Conservation (phyloP, 345 rosid genomes). For the Hibiscus syriacus region DNA sequence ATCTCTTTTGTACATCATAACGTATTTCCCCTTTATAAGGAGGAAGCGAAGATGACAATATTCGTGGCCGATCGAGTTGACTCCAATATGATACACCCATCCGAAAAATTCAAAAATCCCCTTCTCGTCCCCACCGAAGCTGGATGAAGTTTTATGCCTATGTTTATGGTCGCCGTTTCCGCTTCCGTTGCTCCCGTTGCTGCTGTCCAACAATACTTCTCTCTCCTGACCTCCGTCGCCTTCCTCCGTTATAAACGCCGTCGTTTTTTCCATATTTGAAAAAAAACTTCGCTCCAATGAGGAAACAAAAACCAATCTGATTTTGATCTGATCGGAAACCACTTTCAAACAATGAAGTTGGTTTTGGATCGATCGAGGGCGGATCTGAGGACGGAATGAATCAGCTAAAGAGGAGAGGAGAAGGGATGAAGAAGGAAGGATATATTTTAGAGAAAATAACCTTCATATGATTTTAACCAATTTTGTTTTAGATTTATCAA, state of each 20-base stretch:
- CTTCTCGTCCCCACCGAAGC: constrained; percentile 11
- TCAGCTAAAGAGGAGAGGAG: not conserved
- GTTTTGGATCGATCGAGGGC: not conserved
- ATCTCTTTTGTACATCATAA: constrained; percentile 85
- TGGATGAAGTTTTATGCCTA: not conserved
- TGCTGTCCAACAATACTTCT: not conserved
- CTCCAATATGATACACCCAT: constrained; percentile 78
- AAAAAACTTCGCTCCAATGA: not conserved
- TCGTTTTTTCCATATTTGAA: not conserved
- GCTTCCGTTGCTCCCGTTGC: not conserved
- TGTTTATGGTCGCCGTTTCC: not conserved
- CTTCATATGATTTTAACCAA: too few relatives aligned
- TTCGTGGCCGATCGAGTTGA: constrained; percentile 76
- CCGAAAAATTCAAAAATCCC: constrained; percentile 58
- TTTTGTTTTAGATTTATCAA: too few relatives aligned
- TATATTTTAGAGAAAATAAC: too few relatives aligned
- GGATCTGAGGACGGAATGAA: not conserved
- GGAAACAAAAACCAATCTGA: not conserved
- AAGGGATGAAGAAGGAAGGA: not conserved
- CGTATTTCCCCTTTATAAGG: constrained; percentile 66
- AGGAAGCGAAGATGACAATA: constrained; percentile 77
- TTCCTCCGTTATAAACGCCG: constrained; percentile 4
- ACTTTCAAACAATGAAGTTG: not conserved
- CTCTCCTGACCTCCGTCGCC: not conserved
- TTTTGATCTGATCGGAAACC: not conserved